Evolutionary conservation across 371 early-diverging fungal genomes (phyloP).

Genomic region (Mucor lusitanicus): DNA sequence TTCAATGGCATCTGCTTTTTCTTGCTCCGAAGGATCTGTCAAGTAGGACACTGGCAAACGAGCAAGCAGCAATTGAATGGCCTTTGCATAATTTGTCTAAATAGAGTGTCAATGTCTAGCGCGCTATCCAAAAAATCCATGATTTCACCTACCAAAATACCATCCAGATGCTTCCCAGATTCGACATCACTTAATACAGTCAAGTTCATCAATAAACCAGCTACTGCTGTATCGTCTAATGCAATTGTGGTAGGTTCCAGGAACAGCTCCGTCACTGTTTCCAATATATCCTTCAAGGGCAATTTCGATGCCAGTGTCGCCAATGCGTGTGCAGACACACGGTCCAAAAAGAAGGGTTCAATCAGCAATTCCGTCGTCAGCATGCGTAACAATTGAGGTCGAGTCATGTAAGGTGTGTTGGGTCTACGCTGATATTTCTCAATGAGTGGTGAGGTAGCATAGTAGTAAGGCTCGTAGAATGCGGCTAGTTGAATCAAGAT

Average conservation of each 20-base stretch:
- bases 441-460: slow-evolving; percentile 6
- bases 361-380: slow-evolving; percentile 10
- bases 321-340: not conserved
- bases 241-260: not conserved
- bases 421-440: not conserved
- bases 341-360: slow-evolving; percentile 31
- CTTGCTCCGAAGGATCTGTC: slow-evolving; percentile 1
- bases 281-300: slow-evolving; percentile 17
- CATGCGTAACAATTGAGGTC: not conserved
- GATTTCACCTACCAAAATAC: slow-evolving; percentile 5
- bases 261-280: slow-evolving; percentile 1
- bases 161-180: slow-evolving; percentile 16
- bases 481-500: slow-evolving; percentile 6
- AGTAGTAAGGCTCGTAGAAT: slow-evolving; percentile 16
- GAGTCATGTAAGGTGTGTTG: slow-evolving; percentile 8
- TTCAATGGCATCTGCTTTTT: not conserved
- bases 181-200: slow-evolving; percentile 26
- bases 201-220: slow-evolving; percentile 37
- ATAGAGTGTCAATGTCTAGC: not conserved
- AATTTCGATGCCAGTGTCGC: not conserved
- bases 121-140: not conserved
- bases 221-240: slow-evolving; percentile 15
- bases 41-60: slow-evolving; percentile 34
- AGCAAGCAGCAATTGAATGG: slow-evolving; percentile 23
- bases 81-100: slow-evolving; percentile 25